Evolutionary conservation across 352 stramenopile species (phyloP).

Genomic region (Thalassiosira pacifica): DNA sequence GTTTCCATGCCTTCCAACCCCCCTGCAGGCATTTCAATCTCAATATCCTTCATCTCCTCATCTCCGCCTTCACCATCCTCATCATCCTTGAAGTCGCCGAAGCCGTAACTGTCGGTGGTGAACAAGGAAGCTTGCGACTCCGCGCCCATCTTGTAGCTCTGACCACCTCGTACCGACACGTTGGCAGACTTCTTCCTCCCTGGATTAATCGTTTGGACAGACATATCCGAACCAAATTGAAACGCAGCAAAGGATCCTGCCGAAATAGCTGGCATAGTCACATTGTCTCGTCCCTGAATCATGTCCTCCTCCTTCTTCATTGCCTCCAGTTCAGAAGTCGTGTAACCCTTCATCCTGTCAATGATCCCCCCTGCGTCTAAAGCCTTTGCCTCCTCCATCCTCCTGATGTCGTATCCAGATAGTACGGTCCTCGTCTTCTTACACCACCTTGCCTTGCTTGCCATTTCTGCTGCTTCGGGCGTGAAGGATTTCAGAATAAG

Average conservation of each 20-base stretch:
- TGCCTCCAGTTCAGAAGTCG: not conserved
- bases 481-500: no score
- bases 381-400: not conserved
- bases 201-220: not conserved
- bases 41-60: no score
- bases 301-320: not conserved
- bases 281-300: not conserved
- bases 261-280: not conserved
- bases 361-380: not conserved
- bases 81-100: not conserved
- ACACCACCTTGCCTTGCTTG: not conserved
- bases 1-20: not conserved
- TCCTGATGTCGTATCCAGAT: not conserved
- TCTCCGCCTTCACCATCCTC: not conserved
- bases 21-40: not conserved
- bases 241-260: not conserved
- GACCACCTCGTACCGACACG: not conserved
- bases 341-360: not conserved
- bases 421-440: not conserved
- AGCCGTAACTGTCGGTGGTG: not conserved
- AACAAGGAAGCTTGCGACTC: not conserved
- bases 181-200: not conserved
- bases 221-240: not conserved
- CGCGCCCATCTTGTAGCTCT: slow-evolving; percentile 5
- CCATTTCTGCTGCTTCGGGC: no score